Evolutionary conservation across 768 basidiomycete species (phyloP), one percentile per base, ranked within the genome.

Genomic region (Auriscalpium vulgare): DNA sequence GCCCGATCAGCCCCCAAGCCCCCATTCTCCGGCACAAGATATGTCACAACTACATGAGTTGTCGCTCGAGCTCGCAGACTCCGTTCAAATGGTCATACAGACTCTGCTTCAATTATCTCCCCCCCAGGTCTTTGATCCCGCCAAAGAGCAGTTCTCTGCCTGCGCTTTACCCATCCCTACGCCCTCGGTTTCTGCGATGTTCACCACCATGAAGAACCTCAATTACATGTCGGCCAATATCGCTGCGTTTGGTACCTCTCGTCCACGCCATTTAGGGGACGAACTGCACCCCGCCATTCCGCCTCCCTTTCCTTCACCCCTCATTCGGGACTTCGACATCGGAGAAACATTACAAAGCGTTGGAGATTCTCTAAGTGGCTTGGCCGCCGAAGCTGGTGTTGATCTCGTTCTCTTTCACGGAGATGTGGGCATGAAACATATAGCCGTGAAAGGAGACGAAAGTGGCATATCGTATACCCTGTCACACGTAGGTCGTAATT

Each of bases 171-270:
- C 90, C 38, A 81, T 97, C 46, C 95, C 94, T 10, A 89, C 89
- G 0, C 81, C 92, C 7, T 91, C 87, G 61, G 79, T 97, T 70
- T 88, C 90, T 16, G 90, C 91, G 40, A 78, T 97, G 68, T 82
- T 97, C 68, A 91, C 90, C 16, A 81, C 87, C 40, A 91, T 97
- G 90, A 92, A 93, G 72, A 89, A 87, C 61, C 80, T 97, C 61
- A 95, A 95, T 68, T 95, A 90, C 65, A 81, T 97, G 61, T 91
- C 91, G 5, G 90, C 89, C n/a, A 88, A 91, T 67, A 83, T 91
- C 82, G 66, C 76, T 6, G 69, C 78, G 10, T 77, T 85, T 63
- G 72, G 62, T 61, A 34, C 60, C 1, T 61, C 66, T 35, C 53
- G 55, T 21, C 58, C 19, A n/a, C 47, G 47, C 21, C 36, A 47